These are phyloP conservation scores for Schizosaccharomyces versatilis DNA, from an alignment of 1,139 yeast genomes.

Conservation along the genomic window DNA sequence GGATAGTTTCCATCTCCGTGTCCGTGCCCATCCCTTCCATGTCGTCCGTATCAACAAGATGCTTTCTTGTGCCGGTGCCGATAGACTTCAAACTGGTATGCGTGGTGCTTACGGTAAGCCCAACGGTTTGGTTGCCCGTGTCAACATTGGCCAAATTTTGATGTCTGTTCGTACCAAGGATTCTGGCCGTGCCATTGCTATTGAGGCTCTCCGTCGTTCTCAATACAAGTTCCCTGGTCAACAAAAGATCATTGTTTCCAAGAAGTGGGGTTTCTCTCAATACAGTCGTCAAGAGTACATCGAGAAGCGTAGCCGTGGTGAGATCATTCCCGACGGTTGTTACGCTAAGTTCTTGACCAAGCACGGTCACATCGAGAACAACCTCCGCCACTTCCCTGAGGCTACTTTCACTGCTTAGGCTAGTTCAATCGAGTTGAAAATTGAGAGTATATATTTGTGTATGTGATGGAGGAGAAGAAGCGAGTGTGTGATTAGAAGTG, in stretches of 20 bases:
- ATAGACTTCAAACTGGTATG: conserved; percentile 99
- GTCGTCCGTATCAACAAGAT: conserved; percentile 98
- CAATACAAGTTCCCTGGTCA: conserved; percentile 99
- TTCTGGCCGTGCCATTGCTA: conserved; percentile 85
- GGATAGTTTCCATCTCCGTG: conserved; percentile 99
- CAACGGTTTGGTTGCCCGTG: conserved; percentile 99
- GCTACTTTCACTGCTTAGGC: conserved; percentile 8
- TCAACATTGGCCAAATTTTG: conserved; percentile 92
- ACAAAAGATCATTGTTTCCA: conserved; percentile 94
- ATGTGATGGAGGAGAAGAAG: background rate
- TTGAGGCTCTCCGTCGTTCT: conserved; percentile 99
- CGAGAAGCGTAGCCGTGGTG: conserved; percentile 85
- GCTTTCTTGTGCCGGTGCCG: conserved; percentile 99
- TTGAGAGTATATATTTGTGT: background rate
- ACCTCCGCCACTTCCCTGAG: conserved; percentile 93
- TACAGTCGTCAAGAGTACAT: conserved; percentile 94
- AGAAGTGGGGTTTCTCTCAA: conserved; percentile 99
- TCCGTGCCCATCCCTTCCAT: conserved; percentile 99
- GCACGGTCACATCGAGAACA: conserved; percentile 85
- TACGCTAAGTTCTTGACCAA: conserved; percentile 93
- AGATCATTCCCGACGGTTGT: conserved; percentile 98
- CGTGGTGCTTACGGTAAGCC: conserved; percentile 99
- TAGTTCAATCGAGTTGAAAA: background rate
- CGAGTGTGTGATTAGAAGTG: too few species aligned
- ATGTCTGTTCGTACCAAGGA: conserved; percentile 97